A percentile compares a stretch with the other conserved stretches of the same genome.
Conservation (phyloP, 2,329 filamentous ascomycete genomes). For the Fusarium sp. region DNA sequence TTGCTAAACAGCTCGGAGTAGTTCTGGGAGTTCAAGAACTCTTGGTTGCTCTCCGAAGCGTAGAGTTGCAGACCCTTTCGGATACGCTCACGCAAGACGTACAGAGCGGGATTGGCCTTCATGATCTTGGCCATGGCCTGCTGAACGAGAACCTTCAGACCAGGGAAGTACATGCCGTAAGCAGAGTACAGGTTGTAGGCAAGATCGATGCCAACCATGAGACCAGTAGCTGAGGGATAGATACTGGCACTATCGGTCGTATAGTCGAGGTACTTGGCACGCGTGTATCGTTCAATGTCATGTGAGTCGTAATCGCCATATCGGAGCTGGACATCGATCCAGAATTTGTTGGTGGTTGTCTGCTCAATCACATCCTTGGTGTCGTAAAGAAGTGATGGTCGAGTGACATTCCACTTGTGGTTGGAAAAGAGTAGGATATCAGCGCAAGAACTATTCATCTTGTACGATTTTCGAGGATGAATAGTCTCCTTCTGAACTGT, state of each 20-base stretch:
- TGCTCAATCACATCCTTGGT: conserved; percentile 96
- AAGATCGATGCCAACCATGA: conserved; percentile 98
- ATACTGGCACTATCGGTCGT: conserved; percentile 99
- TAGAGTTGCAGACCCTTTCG: conserved; percentile 98
- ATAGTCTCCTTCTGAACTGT: conserved; percentile 99
- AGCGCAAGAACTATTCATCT: conserved; percentile 99
- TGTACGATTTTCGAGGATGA: conserved; percentile 98
- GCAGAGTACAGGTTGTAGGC: conserved; percentile 99
- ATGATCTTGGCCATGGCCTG: conserved; percentile 99
- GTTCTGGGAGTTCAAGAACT: conserved; percentile 99
- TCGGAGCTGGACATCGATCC: conserved; percentile 95
- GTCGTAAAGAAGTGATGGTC: conserved; percentile 93
- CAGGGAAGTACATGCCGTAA: conserved; percentile 98
- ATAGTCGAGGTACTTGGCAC: conserved; percentile 98
- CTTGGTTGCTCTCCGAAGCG: conserved; percentile 98
- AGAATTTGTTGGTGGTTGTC: conserved; percentile 98
- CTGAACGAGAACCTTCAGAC: conserved; percentile 93
- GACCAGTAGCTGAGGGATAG: conserved; percentile 94
- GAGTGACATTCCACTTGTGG: conserved; percentile 98
- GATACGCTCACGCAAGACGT: conserved; percentile 97
- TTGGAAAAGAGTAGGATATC: conserved; percentile 97
- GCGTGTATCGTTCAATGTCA: conserved; percentile 97
- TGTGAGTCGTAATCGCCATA: conserved; percentile 99
- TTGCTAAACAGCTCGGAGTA: conserved; percentile 99
- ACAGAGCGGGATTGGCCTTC: conserved; percentile 98